These are phyloP conservation scores for Gossypium australe DNA, from an alignment of 345 rosid genomes.

Conservation along the genomic window DNA sequence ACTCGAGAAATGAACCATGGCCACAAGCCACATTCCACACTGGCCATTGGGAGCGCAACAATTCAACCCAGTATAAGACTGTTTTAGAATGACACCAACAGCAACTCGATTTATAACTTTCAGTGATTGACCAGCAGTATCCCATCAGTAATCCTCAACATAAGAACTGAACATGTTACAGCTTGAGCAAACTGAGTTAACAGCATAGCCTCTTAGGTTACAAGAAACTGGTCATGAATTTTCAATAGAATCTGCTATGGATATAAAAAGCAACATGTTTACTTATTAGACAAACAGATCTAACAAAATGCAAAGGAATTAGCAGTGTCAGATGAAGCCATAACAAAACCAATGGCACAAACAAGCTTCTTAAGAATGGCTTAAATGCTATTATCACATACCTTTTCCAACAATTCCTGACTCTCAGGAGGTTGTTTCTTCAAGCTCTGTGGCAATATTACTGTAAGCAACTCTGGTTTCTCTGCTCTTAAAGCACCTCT, in stretches of 20 bases:
- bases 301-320: not conserved
- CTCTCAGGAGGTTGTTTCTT: conserved; percentile 95
- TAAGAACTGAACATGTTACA: not conserved
- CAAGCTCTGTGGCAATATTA: conserved; percentile 86
- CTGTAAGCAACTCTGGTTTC: conserved; percentile 87
- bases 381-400: conserved; percentile 15
- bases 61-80: not conserved
- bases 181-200: not conserved
- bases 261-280: not conserved
- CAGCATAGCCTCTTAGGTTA: not conserved
- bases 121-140: not conserved
- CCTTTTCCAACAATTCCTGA: conserved; percentile 85
- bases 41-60: not conserved
- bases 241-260: not conserved
- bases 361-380: not conserved
- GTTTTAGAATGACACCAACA: not conserved
- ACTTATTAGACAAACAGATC: not conserved
- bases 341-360: not conserved
- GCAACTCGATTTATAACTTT: not conserved
- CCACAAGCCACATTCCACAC: not conserved
- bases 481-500: conserved; percentile 98
- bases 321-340: not conserved
- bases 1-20: not conserved
- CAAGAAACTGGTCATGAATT: not conserved
- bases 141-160: not conserved